Evolutionary conservation across 192 early-diverging fungal genomes (phyloP).

Genomic region (Dispira parvispora): DNA sequence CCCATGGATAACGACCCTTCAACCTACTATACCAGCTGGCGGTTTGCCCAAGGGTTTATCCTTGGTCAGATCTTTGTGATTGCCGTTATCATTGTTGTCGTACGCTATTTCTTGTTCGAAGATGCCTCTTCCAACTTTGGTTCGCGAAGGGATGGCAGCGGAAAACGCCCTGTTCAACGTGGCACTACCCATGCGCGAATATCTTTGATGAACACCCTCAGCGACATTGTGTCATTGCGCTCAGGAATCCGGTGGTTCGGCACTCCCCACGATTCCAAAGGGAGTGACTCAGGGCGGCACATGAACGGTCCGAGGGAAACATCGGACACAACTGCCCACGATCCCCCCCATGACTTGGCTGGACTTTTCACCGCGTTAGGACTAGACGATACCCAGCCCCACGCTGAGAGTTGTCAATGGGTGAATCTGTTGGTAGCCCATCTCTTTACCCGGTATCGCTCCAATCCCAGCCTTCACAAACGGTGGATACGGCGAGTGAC

Average conservation of each 20-base stretch:
- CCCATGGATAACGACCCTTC: not conserved
- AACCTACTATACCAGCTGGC: conserved; percentile 3
- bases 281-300: not conserved
- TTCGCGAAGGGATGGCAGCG: not conserved
- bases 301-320: not conserved
- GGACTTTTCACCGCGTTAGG: not conserved
- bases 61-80: conserved; percentile 30
- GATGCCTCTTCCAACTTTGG: conserved; percentile 11
- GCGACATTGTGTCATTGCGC: no score
- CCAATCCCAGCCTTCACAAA: conserved; percentile 26
- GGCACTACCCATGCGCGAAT: conserved; percentile 12
- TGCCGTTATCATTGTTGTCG: conserved; percentile 22
- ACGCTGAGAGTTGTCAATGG: conserved; percentile 35
- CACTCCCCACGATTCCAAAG: not conserved
- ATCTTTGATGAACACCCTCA: conserved; percentile 22
- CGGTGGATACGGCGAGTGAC: conserved; percentile 27
- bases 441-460: conserved; percentile 28
- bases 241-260: not conserved
- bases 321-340: not conserved
- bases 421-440: conserved; percentile 34
- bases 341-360: not conserved
- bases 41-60: conserved; percentile 30
- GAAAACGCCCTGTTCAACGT: not conserved
- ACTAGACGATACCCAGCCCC: not conserved
- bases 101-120: conserved; percentile 31